phyloP scores from a whole-genome alignment of 2,329 filamentous ascomycete genomes.

The Parastagonospora avenae region DNA sequence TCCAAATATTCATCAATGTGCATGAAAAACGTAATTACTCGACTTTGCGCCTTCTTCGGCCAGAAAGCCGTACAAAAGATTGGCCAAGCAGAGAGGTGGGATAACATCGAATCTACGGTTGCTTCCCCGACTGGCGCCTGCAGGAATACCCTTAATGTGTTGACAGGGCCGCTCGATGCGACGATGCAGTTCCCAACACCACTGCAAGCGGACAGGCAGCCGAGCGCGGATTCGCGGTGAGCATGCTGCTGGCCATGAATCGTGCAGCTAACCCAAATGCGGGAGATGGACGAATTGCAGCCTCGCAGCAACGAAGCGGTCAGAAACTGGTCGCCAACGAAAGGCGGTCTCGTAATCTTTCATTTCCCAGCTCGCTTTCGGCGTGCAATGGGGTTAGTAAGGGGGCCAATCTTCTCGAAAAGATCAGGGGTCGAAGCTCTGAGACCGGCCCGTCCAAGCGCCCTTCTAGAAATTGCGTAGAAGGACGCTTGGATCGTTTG shows the following conservation, averaged over 20 bases:
- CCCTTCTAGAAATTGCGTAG: constrained; percentile 45
- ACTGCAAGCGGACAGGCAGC: constrained; percentile 20
- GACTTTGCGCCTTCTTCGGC: neutral
- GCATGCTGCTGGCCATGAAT: neutral
- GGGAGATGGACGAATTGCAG: neutral
- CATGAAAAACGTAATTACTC: no score
- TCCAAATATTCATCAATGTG: no score
- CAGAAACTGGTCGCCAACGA: constrained; percentile 17
- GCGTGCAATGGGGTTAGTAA: constrained; percentile 20
- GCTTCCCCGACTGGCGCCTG: no score
- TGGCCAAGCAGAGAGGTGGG: constrained; percentile 10
- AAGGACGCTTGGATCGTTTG: constrained; percentile 37
- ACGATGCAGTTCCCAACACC: constrained; percentile 15
- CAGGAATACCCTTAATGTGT: no score
- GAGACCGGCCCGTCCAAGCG: constrained; percentile 24
- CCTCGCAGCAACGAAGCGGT: constrained; percentile 1
- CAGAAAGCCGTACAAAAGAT: neutral
- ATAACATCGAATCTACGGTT: no score
- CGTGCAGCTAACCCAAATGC: neutral
- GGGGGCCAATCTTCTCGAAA: constrained; percentile 48
- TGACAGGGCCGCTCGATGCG: constrained; percentile 13
- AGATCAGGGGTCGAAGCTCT: constrained; percentile 31
- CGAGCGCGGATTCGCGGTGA: neutral
- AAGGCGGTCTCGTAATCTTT: constrained; percentile 18
- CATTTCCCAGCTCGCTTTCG: constrained; percentile 23